Evolutionary conservation across 2,329 filamentous ascomycete species (phyloP).

Genomic region (Xylaria sp.): DNA sequence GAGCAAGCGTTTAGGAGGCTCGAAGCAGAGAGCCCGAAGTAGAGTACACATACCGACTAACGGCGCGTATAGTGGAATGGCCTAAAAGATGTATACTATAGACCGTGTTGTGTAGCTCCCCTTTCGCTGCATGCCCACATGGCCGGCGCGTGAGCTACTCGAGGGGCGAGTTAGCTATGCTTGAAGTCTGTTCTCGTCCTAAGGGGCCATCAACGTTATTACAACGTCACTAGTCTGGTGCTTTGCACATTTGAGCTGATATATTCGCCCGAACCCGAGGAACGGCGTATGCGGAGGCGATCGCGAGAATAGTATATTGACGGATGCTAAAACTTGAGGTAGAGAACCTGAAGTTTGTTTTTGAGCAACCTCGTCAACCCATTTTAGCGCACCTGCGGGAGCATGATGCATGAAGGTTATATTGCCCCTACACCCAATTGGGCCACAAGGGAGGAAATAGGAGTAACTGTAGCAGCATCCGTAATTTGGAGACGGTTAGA

Average conservation of each 20-base stretch:
- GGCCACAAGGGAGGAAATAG: slow-evolving; percentile 24
- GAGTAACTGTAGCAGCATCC: slow-evolving; percentile 16
- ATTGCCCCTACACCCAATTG: slow-evolving; percentile 35
- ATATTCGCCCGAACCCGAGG: background rate
- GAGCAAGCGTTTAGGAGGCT: slow-evolving; percentile 13
- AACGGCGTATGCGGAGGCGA: slow-evolving; percentile 2
- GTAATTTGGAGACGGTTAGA: slow-evolving; percentile 14
- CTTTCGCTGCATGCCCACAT: slow-evolving; percentile 26
- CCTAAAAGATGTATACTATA: background rate
- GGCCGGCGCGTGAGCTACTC: slow-evolving; percentile 16
- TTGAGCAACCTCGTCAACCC: slow-evolving; percentile 20
- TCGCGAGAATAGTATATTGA: slow-evolving; percentile 32
- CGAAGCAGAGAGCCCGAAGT: slow-evolving; percentile 1
- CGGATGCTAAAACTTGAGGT: slow-evolving; percentile 15
- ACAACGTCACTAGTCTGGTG: slow-evolving; percentile 24
- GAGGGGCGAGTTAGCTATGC: slow-evolving; percentile 15
- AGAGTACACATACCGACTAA: background rate
- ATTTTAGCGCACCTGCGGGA: slow-evolving; percentile 34
- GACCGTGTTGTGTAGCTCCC: slow-evolving; percentile 2
- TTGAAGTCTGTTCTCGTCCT: slow-evolving; percentile 16
- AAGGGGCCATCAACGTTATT: slow-evolving; percentile 11
- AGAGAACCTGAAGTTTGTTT: slow-evolving; percentile 2
- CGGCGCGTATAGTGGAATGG: background rate
- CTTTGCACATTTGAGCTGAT: slow-evolving; percentile 1
- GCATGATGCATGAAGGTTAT: slow-evolving; percentile 32